Base-by-base conservation (phyloP, 176 grass and related monocot species). In the Paspalum notatum region DNA sequence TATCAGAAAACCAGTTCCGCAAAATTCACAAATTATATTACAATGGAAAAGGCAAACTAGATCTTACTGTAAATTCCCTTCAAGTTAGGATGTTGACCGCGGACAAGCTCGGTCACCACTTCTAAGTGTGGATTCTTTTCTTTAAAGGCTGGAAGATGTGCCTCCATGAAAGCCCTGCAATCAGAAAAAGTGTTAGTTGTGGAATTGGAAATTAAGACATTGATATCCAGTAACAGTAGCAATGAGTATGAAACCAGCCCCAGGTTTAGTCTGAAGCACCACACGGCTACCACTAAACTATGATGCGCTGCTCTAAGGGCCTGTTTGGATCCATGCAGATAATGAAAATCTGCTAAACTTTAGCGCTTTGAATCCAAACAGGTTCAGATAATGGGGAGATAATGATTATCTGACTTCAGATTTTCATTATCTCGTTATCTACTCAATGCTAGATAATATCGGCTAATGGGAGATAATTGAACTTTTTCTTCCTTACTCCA, bases 61-160 rank as follows among this genome's bases (percentile, higher is more conserved):
- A 68, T 72, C 90, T 95, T 95, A 98, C 95, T 98, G 69, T 98
- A 98, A 66, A 91, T 59, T 86, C 83, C 95, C 81, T 95, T 93
- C 87, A 98, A 80, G 69, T 92, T 88, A 65, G 95, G 95, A 83
- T 98, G 95, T 51, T 93, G 95, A 25, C 75, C 59, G 0, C 75
- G 75, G 59, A 78, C 75, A 64, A 78, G 45, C 45, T 78, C 75
- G 21, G 75, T 51, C 47, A 64, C 59, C 47, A 78, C 75, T 6
- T 78, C 75, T 78, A 78, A 64, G 47, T 78, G 75, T 5, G 59
- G 75, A 64, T 50, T 78, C 3, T 64, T 78, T 78, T 78, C 75
- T 45, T 64, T 78, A 10, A 93, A 93, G 15, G 71, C 73, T 43
- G 85, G 88, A 64, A 98, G 76, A 37, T 98, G 77, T 49, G 72